Evolutionary conservation across 1,284 basidiomycete species (phyloP), one percentile per base, ranked within the genome.

Genomic region (Farysia itapuensis): DNA sequence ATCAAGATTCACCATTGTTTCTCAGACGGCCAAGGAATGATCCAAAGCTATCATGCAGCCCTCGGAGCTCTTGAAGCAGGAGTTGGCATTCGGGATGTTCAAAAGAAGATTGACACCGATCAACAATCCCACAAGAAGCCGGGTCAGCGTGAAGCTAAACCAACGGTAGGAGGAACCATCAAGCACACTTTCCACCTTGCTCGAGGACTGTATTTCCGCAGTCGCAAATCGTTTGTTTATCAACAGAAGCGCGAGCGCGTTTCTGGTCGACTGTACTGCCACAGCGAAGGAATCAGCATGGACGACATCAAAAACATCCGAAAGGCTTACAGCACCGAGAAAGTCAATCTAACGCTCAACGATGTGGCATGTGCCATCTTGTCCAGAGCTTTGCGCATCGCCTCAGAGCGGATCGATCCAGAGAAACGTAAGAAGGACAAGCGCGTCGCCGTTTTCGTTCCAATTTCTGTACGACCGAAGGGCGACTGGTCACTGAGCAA

Each of bases 1-100:
- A 74, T 76, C 72, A 76, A 76, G 53, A 72, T 76, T 28, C 74
- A 76, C 45, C 74, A 76, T 50, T 58, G 63, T 39, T 66, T 76
- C 33, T 73, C 72, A 5, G 74, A 76, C 19, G 74, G 74, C 2
- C 74, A 76, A 33, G 73, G 74, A 14, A 74, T 75, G 72, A 75
- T 75, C 30, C 71, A 72, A 53, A 67, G 64, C 37, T 75, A 75
- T 41, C 72, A 74, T 41, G 64, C 72, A 5, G 74, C 72, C 18
- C 56, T 75, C 13, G 67, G 57, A 34, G 70, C 74, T 2, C 49
- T 75, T 28, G 52, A 57, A 35, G 51, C 53, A 20, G 70, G 57
- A 28, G 39, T 56, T 34, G 56, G 54, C 29, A 68, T 73, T 32
- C 63, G 59, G 30, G 67, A 72, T 16, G 64, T 73, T 25, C 72